phyloP scores from a whole-genome alignment of 345 rosid genomes.

The Sapria himalayana region DNA sequence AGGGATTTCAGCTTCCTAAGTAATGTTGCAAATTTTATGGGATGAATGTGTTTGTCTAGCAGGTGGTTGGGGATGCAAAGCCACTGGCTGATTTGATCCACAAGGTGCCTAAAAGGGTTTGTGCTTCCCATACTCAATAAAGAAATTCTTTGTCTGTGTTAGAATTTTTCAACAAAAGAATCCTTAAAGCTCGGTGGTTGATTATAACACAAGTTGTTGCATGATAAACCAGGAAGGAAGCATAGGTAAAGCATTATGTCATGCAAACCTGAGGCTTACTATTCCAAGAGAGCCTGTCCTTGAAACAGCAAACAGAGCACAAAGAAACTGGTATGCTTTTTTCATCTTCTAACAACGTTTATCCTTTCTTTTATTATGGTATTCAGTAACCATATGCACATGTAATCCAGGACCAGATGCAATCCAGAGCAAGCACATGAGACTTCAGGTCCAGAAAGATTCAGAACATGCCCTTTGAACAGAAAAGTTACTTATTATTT shows the following conservation, averaged over 20 bases:
- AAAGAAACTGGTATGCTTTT: constrained; percentile 36
- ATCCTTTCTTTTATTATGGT: too few species aligned
- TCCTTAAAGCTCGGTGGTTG: too few species aligned
- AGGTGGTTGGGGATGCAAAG: constrained; percentile 43
- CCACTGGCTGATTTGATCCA: constrained; percentile 49
- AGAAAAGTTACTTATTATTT: too few species aligned
- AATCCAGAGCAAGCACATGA: constrained; percentile 20
- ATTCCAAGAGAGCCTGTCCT: constrained; percentile 83
- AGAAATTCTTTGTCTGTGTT: too few species aligned
- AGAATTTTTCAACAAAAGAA: too few species aligned
- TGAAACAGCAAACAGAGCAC: constrained; percentile 71
- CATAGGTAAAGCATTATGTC: constrained; percentile 19
- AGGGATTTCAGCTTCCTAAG: too few species aligned
- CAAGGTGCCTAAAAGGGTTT: constrained; percentile 62
- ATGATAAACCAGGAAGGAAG: constrained; percentile 29
- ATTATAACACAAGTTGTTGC: background rate
- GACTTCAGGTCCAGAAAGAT: constrained; percentile 22
- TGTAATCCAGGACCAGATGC: constrained; percentile 39
- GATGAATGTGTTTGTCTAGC: constrained; percentile 10
- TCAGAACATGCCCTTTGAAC: constrained; percentile 88
- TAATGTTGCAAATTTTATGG: too few species aligned
- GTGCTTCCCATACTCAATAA: too few species aligned
- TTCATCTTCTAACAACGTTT: constrained; percentile 6
- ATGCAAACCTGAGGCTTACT: constrained; percentile 36
- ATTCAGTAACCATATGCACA: too few species aligned